These are phyloP conservation scores for Epichloe typhina DNA, from an alignment of 2,329 filamentous ascomycete genomes.

Conservation along the genomic window DNA sequence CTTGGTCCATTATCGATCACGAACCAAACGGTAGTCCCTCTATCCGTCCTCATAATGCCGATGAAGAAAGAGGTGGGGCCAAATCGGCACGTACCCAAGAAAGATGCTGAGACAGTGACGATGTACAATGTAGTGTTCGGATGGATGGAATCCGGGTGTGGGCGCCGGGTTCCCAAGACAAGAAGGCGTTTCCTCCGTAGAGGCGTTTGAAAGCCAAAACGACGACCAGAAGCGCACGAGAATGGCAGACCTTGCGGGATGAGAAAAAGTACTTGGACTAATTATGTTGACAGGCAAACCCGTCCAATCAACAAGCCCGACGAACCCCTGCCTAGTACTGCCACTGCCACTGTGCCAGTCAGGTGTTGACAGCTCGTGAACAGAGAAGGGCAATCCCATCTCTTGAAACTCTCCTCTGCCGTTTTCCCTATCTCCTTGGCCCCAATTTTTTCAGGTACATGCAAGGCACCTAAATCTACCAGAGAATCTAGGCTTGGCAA, in stretches of 20 bases:
- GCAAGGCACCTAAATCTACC: no score
- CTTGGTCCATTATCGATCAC: neutral
- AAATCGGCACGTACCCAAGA: neutral
- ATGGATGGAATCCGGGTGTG: neutral
- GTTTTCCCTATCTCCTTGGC: no score
- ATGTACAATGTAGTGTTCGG: neutral
- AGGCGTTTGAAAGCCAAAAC: neutral
- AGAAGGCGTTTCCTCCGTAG: neutral
- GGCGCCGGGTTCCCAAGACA: neutral
- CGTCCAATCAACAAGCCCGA: neutral
- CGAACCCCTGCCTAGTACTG: no score
- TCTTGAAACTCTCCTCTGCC: no score
- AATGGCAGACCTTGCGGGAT: neutral
- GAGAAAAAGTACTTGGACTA: neutral
- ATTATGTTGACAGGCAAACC: neutral
- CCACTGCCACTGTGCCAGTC: no score
- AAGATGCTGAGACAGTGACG: neutral
- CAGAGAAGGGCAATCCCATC: no score
- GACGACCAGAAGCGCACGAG: neutral
- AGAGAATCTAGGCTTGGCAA: no score
- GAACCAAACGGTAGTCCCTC: neutral
- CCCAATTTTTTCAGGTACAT: no score
- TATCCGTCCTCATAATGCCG: neutral
- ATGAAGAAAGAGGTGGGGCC: conserved; percentile 1
- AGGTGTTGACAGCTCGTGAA: no score